phyloP scores from a whole-genome alignment of 2,329 filamentous ascomycete genomes.

The Cladorrhinum sp. region DNA sequence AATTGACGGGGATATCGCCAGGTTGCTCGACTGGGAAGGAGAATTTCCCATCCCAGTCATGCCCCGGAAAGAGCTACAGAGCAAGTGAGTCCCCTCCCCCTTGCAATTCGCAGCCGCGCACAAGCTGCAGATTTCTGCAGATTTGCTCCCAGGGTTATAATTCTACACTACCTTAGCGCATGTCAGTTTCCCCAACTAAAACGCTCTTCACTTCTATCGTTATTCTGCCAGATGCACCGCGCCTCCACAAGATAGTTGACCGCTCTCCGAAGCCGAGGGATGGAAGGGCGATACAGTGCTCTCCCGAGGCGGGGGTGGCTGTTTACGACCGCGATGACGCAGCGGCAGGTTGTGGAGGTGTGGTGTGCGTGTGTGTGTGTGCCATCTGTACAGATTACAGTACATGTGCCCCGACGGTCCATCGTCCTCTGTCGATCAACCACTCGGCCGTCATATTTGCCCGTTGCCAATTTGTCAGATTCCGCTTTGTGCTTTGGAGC shows the following conservation, averaged over 20 bases:
- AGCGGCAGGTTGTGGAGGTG: not conserved
- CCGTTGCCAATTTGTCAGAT: conserved; percentile 1
- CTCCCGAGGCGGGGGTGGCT: not conserved
- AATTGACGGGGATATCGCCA: not conserved
- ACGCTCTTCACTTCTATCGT: not conserved
- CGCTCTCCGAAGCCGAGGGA: not conserved
- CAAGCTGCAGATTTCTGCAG: not conserved
- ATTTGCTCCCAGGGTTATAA: not conserved
- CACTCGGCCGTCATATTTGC: not conserved
- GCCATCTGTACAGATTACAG: not conserved
- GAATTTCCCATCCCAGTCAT: not conserved
- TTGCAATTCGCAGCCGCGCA: not conserved
- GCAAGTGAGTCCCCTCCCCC: not conserved
- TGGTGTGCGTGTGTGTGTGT: not conserved
- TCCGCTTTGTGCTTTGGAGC: not conserved
- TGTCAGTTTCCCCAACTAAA: not conserved
- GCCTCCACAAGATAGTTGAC: not conserved
- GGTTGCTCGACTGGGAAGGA: not conserved
- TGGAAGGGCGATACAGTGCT: not conserved
- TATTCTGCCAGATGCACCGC: not conserved
- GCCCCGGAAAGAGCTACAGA: too few relatives aligned
- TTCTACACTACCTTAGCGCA: not conserved
- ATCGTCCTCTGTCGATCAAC: conserved; percentile 3
- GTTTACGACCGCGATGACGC: conserved; percentile 8
- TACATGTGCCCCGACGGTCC: not conserved